Conservation (phyloP, 139 green algal species). For the Chlorella sp. region DNA sequence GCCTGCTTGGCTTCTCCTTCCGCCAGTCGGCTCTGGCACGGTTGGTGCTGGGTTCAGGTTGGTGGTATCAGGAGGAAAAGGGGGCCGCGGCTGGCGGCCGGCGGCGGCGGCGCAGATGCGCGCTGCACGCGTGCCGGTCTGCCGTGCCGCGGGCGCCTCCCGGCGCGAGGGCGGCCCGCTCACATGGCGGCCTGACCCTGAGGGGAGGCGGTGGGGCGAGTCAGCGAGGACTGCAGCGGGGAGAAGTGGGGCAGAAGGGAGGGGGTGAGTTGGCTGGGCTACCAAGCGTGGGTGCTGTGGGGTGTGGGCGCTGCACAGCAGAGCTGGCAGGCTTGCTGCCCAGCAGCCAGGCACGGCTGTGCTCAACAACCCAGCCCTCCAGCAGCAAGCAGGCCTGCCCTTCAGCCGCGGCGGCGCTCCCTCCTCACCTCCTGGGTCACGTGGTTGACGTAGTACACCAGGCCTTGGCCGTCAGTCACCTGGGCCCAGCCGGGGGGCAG, state of each 20-base stretch:
- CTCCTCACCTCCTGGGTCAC: slow-evolving; percentile 23
- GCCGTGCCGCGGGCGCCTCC: too few relatives aligned
- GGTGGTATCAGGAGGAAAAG: too few relatives aligned
- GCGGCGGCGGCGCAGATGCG: too few relatives aligned
- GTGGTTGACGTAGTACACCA: slow-evolving; percentile 39
- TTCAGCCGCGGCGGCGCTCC: neutral
- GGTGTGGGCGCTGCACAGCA: too few relatives aligned
- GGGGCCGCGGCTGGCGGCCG: too few relatives aligned
- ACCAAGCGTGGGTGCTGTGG: too few relatives aligned
- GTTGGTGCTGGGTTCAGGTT: too few relatives aligned
- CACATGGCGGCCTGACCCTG: slow-evolving; percentile 34
- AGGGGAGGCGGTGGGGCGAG: slow-evolving; percentile 6
- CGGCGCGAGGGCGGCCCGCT: neutral
- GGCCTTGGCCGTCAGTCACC: slow-evolving; percentile 25
- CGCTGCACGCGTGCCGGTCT: too few relatives aligned
- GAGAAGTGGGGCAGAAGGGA: neutral
- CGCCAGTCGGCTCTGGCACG: too few relatives aligned
- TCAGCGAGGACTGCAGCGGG: slow-evolving; percentile 27
- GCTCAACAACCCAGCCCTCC: neutral
- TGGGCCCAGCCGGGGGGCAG: slow-evolving; percentile 38
- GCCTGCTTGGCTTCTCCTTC: too few relatives aligned
- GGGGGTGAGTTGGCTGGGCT: neutral
- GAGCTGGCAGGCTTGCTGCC: too few relatives aligned
- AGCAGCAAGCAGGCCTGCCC: neutral
- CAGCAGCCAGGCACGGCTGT: too few relatives aligned